These are phyloP conservation scores for Chlamydomonas sp. DNA, from an alignment of 139 green algal genomes.

Conservation along the genomic window DNA sequence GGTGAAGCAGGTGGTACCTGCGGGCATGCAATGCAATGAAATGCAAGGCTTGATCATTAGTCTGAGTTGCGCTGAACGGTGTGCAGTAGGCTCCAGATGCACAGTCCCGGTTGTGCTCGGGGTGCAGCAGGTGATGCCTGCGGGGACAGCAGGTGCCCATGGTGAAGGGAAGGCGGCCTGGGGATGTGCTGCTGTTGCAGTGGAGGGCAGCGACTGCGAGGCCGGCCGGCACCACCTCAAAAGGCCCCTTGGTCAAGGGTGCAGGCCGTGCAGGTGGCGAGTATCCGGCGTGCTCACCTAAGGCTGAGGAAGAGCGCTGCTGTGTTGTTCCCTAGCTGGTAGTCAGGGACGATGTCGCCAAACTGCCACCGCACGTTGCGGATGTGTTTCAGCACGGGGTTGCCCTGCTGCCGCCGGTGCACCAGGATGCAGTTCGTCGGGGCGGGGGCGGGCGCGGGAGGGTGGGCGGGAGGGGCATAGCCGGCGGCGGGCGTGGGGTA, in stretches of 20 bases:
- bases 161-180: too few species aligned
- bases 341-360: slow-evolving; percentile 87
- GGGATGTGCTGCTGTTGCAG: too few species aligned
- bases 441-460: not conserved
- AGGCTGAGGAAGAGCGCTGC: slow-evolving; percentile 86
- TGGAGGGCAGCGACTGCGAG: too few species aligned
- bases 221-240: too few species aligned
- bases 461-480: not conserved
- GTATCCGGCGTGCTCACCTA: slow-evolving; percentile 48
- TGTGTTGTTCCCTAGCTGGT: slow-evolving; percentile 70
- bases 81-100: too few species aligned
- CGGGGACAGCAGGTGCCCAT: not conserved
- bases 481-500: not conserved
- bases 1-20: slow-evolving; percentile 95
- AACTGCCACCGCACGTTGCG: slow-evolving; percentile 87
- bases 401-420: slow-evolving; percentile 84
- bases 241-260: too few species aligned
- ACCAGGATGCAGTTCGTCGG: slow-evolving; percentile 79
- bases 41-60: too few species aligned
- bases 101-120: slow-evolving; percentile 85
- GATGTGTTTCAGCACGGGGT: slow-evolving; percentile 91
- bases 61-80: too few species aligned
- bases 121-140: slow-evolving; percentile 92
- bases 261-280: too few species aligned
- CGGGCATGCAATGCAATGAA: too few species aligned